These are phyloP conservation scores for Vishniacozyma victoriae DNA, from an alignment of 768 basidiomycete genomes.

Conservation along the genomic window DNA sequence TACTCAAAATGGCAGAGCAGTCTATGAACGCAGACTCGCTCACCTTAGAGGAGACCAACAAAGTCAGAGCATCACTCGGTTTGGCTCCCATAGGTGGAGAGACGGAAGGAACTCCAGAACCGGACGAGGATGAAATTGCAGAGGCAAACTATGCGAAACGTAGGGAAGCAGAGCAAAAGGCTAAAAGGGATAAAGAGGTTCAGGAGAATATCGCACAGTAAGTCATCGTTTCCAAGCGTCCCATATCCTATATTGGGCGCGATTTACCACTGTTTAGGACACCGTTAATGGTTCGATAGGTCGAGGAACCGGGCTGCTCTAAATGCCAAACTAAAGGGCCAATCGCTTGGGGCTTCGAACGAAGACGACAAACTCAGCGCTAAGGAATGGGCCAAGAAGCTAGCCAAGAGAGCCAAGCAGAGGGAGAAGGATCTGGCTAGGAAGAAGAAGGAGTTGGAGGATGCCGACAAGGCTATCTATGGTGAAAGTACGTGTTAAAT, in stretches of 20 bases:
- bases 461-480: constrained; percentile 78
- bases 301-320: constrained; percentile 91
- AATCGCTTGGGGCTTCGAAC: constrained; percentile 72
- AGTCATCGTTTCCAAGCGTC: constrained; percentile 37
- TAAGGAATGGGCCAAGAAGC: constrained; percentile 82
- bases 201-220: constrained; percentile 58
- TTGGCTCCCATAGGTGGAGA: constrained; percentile 78
- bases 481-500: constrained; percentile 65
- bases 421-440: constrained; percentile 82
- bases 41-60: constrained; percentile 51
- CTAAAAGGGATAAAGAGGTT: constrained; percentile 50
- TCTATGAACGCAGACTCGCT: constrained; percentile 30
- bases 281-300: constrained; percentile 51
- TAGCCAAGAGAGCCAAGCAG: constrained; percentile 59
- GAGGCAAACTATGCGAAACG: constrained; percentile 76
- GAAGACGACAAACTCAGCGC: constrained; percentile 57
- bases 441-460: constrained; percentile 74
- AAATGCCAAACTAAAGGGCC: constrained; percentile 81
- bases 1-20: constrained; percentile 25
- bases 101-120: constrained; percentile 55
- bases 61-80: constrained; percentile 86
- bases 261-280: not conserved
- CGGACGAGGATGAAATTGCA: constrained; percentile 63
- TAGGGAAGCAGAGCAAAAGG: constrained; percentile 57
- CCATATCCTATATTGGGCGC: constrained; percentile 37